Evolutionary conservation across 768 basidiomycete species (phyloP).

Genomic region (Naganishia onofrii): DNA sequence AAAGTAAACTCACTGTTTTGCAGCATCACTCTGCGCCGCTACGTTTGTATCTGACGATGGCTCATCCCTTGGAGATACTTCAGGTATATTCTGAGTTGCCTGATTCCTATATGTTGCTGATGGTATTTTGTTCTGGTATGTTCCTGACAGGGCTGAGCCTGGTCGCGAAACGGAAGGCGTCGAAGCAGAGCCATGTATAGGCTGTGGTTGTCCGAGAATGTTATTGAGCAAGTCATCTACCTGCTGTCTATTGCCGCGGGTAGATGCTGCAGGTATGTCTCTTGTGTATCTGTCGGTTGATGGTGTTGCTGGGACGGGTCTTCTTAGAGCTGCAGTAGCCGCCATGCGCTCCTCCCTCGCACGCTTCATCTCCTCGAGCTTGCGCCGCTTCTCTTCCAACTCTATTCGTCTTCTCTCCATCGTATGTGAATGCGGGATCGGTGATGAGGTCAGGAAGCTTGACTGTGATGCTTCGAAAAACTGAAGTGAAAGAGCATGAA

Average conservation of each 20-base stretch:
- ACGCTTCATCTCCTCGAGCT: constrained; percentile 77
- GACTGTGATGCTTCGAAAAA: no score
- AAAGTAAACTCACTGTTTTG: not conserved
- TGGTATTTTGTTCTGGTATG: constrained; percentile 27
- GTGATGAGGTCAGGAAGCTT: not conserved
- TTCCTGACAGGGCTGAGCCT: constrained; percentile 39
- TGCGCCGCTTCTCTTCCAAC: constrained; percentile 83
- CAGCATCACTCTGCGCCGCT: not conserved
- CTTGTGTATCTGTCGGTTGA: not conserved
- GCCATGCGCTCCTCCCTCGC: constrained; percentile 63
- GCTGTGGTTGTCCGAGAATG: constrained; percentile 57
- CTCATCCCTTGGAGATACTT: constrained; percentile 36
- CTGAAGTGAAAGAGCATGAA: not conserved
- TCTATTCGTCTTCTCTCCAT: constrained; percentile 65
- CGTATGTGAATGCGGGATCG: not conserved
- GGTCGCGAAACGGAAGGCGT: constrained; percentile 26
- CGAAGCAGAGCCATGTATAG: constrained; percentile 35
- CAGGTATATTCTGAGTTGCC: constrained; percentile 30
- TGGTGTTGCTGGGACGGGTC: constrained; percentile 24
- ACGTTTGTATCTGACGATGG: constrained; percentile 35
- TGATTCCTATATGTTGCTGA: constrained; percentile 17
- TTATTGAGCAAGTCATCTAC: constrained; percentile 70
- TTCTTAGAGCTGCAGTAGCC: constrained; percentile 39
- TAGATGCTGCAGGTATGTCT: constrained; percentile 53
- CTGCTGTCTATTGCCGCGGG: constrained; percentile 55